Percentiles rank a stretch among this genome's conserved stretches.
phyloP scores from a whole-genome alignment of 2,329 filamentous ascomycete genomes.

The Colletotrichum sp. region DNA sequence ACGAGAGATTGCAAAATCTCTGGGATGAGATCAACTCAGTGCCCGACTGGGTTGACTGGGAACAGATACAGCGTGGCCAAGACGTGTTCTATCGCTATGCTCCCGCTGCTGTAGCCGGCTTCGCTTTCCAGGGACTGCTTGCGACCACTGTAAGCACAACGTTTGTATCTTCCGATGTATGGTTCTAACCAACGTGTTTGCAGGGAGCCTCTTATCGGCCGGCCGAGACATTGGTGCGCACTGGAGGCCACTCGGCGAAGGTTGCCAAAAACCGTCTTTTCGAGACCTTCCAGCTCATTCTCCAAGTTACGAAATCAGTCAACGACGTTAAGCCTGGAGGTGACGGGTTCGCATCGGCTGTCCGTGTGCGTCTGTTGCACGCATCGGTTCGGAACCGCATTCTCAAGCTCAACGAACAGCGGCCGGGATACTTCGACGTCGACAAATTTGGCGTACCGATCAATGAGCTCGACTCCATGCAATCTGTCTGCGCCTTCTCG shows the following conservation, averaged over 20 bases:
- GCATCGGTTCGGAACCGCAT: constrained; percentile 68
- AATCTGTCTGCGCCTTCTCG: not conserved
- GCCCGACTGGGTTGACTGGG: constrained; percentile 70
- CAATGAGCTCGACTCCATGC: constrained; percentile 27
- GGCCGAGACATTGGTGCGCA: constrained; percentile 65
- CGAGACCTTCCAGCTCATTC: constrained; percentile 33
- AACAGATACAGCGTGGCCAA: constrained; percentile 65
- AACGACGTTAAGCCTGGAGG: constrained; percentile 65
- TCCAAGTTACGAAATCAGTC: constrained; percentile 64
- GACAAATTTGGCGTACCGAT: constrained; percentile 62
- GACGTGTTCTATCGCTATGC: constrained; percentile 68
- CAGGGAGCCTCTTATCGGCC: constrained; percentile 36
- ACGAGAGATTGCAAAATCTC: constrained; percentile 49
- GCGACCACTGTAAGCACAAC: constrained; percentile 55
- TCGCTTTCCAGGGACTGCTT: constrained; percentile 38
- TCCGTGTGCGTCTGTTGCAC: constrained; percentile 70
- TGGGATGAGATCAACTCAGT: constrained; percentile 63
- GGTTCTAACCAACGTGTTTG: not conserved
- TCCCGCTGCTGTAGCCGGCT: constrained; percentile 59
- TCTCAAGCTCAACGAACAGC: constrained; percentile 56
- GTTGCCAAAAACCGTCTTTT: constrained; percentile 63
- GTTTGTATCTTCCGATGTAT: constrained; percentile 43
- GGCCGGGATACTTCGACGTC: constrained; percentile 65
- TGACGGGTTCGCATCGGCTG: constrained; percentile 63
- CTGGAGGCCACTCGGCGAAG: constrained; percentile 66